Evolutionary conservation across 116 monocot genomes (phyloP).

Genomic region (Posidonia oceanica): DNA sequence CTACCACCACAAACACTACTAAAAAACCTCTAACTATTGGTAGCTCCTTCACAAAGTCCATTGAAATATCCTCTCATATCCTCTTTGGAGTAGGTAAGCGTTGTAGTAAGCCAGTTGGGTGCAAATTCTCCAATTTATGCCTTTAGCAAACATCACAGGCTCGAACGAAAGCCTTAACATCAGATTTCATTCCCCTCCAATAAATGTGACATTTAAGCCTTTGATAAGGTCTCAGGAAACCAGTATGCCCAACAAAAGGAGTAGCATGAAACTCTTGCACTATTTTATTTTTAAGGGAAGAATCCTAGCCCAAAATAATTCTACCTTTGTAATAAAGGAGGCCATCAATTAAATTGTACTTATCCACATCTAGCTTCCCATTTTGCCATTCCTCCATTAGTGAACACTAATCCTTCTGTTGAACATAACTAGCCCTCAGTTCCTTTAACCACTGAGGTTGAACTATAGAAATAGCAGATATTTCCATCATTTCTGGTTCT

Average conservation of each 20-base stretch:
- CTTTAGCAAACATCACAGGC: not conserved
- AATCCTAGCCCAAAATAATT: not conserved
- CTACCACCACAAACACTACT: not conserved
- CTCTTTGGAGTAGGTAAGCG: not conserved
- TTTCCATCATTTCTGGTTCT: not conserved
- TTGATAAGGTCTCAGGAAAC: not conserved
- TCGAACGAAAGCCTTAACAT: not conserved
- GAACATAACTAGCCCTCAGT: not conserved
- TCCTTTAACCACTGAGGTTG: not conserved
- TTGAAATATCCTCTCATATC: not conserved
- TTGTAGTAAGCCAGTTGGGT: not conserved
- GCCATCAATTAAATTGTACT: not conserved
- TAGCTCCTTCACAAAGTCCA: conserved; percentile 12
- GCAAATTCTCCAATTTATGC: too few relatives aligned
- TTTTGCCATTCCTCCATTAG: not conserved
- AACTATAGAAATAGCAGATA: not conserved
- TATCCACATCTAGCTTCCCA: not conserved
- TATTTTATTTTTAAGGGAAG: not conserved
- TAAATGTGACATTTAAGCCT: not conserved
- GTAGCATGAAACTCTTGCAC: not conserved
- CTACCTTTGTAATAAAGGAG: not conserved
- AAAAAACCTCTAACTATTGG: not conserved
- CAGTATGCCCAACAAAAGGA: not conserved
- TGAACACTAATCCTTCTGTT: not conserved
- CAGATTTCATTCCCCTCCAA: not conserved